Base-by-base conservation (phyloP, 352 stramenopile genomes). In the Phytophthora quininea region DNA sequence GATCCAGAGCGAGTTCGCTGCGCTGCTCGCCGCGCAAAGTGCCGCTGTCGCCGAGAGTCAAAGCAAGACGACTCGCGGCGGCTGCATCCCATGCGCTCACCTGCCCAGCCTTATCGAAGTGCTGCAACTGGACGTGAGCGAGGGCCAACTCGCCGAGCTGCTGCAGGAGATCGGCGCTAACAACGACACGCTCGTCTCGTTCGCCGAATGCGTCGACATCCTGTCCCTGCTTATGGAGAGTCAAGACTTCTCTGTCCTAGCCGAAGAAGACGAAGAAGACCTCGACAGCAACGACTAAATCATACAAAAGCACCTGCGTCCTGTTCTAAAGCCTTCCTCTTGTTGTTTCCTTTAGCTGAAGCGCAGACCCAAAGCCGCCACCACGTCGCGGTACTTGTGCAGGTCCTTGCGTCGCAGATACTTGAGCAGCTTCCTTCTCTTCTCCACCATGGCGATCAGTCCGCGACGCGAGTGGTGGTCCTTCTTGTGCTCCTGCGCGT, bases 181-280 rank as follows among this genome's bases (percentile, higher is more conserved):
- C 2, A 42, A 61, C 3, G 78, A 89, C 54, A 93, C 89, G 14
- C 71, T 80, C 30, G 88, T 96, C 38, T 90, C 84, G 31, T 91
- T 97, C 57, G 83, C 84, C 33, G 89, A 97, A 69, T 94, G 90
- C 66, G 85, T 93, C 35, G 89, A 97, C 63, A 94, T 97, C 46
- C 56, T 96, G 40, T 92, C 86, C 33, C 62, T 95, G 47, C 73
- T 95, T 12, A 79, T 80, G n/a, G 83, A 90, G 67, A 88, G 67
- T 27, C 58, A 73, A 35, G 67, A 77, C 10, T 62, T 73, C 14
- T 66, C 55, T 50, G 47, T 53, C 4, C 32, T 67, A 3, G 71
- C 79, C 31, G 68, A 85, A 37, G 59, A 73, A 14, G 67, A 79
- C 31, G 55, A 73, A 48, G 70, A 73, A 7, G 64, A 24, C 19